Conservation (phyloP, 2,329 filamentous ascomycete genomes). For the Arthrocladium fulminans region DNA sequence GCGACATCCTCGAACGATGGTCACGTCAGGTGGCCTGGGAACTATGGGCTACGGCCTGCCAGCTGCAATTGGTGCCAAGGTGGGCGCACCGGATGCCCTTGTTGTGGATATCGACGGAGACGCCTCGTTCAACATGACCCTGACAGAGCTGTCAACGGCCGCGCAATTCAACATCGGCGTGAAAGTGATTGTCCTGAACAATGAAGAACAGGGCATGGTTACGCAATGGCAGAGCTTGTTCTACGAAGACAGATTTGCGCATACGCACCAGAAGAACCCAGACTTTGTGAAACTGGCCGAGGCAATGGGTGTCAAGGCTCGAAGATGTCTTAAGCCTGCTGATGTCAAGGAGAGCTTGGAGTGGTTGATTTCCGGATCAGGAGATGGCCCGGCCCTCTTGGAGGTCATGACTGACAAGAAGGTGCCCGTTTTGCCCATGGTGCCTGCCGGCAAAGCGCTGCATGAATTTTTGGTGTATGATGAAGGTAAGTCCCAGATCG, state of each 20-base stretch:
- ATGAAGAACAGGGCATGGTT: slow-evolving; percentile 97
- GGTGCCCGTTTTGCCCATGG: slow-evolving; percentile 89
- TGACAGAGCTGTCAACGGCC: slow-evolving; percentile 88
- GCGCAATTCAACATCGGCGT: slow-evolving; percentile 93
- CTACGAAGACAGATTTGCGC: slow-evolving; percentile 84
- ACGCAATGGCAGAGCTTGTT: slow-evolving; percentile 98
- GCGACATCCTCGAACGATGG: slow-evolving; percentile 83
- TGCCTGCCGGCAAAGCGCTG: slow-evolving; percentile 74
- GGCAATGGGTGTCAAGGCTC: slow-evolving; percentile 76
- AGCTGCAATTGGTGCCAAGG: slow-evolving; percentile 90
- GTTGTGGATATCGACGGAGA: slow-evolving; percentile 96
- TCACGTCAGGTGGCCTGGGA: slow-evolving; percentile 90
- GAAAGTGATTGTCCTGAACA: slow-evolving; percentile 92
- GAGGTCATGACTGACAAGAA: slow-evolving; percentile 81
- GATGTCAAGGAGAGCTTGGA: slow-evolving; percentile 70
- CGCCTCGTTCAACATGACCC: slow-evolving; percentile 98
- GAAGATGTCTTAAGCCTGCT: slow-evolving; percentile 61
- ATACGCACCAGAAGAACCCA: slow-evolving; percentile 92
- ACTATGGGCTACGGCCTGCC: slow-evolving; percentile 96
- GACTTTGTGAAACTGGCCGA: slow-evolving; percentile 90
- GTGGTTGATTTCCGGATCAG: slow-evolving; percentile 69
- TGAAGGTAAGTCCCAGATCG: slow-evolving; percentile 48
- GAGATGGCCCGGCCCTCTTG: slow-evolving; percentile 71
- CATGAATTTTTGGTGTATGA: slow-evolving; percentile 93
- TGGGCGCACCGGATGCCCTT: slow-evolving; percentile 67